Conservation (phyloP, 352 stramenopile species). For the Phytophthora crassamura region DNA sequence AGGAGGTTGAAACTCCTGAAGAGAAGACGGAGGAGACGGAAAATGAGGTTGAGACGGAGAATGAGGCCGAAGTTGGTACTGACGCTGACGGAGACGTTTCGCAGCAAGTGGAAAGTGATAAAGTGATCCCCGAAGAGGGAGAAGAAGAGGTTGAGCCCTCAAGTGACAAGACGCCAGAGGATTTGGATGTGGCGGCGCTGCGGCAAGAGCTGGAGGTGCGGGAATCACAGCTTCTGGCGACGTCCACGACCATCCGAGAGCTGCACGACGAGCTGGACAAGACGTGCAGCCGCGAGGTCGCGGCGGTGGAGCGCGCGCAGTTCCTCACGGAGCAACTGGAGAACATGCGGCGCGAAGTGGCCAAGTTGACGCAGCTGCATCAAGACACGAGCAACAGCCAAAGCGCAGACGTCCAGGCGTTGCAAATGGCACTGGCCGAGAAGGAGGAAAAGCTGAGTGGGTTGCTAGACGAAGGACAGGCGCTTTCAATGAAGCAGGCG, state of each 20-base stretch:
- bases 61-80: not conserved
- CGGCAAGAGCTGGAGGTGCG: constrained; percentile 53
- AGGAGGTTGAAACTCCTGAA: too few species aligned
- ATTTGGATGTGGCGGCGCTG: constrained; percentile 29
- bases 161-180: constrained; percentile 5
- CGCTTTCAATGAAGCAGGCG: constrained; percentile 79
- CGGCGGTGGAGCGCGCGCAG: constrained; percentile 63
- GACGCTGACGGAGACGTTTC: too few species aligned
- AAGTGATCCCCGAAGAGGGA: constrained; percentile 11
- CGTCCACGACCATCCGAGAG: constrained; percentile 67
- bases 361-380: constrained; percentile 58
- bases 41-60: constrained; percentile 6
- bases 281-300: constrained; percentile 68
- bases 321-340: constrained; percentile 74
- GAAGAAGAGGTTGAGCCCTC: not conserved
- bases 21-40: too few species aligned
- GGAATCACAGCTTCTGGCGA: constrained; percentile 74
- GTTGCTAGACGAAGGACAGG: constrained; percentile 77
- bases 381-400: constrained; percentile 39
- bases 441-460: constrained; percentile 79
- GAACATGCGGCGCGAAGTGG: constrained; percentile 63
- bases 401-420: constrained; percentile 54
- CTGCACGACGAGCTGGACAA: constrained; percentile 83
- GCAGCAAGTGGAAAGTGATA: not conserved
- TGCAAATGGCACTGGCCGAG: constrained; percentile 71